phyloP scores from a whole-genome alignment of 75 land plant genomes.

The Isoetes taiwanensis region DNA sequence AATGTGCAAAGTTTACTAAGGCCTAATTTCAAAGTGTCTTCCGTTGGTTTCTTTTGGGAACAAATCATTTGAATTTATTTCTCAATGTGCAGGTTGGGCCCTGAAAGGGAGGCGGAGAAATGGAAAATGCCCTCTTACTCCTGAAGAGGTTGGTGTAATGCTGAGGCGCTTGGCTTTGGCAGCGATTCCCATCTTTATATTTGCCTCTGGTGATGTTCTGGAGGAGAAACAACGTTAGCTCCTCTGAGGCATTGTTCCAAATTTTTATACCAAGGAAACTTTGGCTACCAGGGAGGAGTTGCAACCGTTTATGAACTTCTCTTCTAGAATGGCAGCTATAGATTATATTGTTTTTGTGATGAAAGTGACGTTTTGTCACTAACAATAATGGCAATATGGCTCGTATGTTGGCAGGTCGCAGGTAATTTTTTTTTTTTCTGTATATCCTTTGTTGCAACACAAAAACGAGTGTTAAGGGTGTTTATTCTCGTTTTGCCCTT shows the following conservation, averaged over 20 bases:
- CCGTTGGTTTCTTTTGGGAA: no score
- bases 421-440: constrained; percentile 27
- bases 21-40: no score
- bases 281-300: constrained; percentile 53
- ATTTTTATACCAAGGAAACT: constrained; percentile 81
- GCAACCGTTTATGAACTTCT: constrained; percentile 55
- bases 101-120: constrained; percentile 68
- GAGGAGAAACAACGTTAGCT: constrained; percentile 72
- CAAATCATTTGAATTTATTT: no score
- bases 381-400: constrained; percentile 99
- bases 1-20: no score
- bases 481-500: no score
- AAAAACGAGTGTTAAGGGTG: no score
- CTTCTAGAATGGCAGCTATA: constrained; percentile 92
- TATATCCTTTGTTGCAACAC: background rate
- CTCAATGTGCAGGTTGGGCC: no score
- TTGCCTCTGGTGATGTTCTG: constrained; percentile 98
- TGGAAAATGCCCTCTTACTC: constrained; percentile 94
- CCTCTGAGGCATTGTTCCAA: constrained; percentile 88
- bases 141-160: constrained; percentile 93
- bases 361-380: constrained; percentile 94
- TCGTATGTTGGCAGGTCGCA: constrained; percentile 84
- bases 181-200: constrained; percentile 74
- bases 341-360: constrained; percentile 92
- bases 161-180: constrained; percentile 74